Percentiles rank a stretch among this genome's conserved stretches.
These are phyloP conservation scores for Monosporascus sp. DNA, from an alignment of 2,329 filamentous ascomycete genomes.

Conservation along the genomic window DNA sequence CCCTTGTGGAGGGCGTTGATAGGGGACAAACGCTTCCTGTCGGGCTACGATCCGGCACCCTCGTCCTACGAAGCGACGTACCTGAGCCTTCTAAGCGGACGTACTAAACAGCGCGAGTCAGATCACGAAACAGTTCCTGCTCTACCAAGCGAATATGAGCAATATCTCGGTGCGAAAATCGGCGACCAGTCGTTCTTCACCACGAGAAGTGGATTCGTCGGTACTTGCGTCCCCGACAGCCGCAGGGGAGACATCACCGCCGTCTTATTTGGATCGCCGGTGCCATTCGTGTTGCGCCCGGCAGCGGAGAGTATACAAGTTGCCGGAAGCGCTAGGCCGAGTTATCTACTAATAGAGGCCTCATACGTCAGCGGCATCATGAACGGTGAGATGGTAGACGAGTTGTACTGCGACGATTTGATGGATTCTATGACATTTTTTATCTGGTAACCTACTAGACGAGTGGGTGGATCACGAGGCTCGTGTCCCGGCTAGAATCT, in stretches of 20 bases:
- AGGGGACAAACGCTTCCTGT: not conserved
- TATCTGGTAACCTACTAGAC: too few species aligned
- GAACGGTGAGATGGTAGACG: constrained; percentile 7
- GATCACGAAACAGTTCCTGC: too few species aligned
- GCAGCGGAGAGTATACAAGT: not conserved
- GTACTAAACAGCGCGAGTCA: not conserved
- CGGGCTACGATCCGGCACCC: constrained; percentile 3
- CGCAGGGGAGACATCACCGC: constrained; percentile 4
- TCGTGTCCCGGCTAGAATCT: too few species aligned
- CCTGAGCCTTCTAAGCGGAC: not conserved
- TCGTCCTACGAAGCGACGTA: constrained; percentile 5
- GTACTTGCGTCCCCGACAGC: constrained; percentile 3
- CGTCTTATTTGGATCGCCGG: constrained; percentile 4
- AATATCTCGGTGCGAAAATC: not conserved
- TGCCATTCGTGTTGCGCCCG: constrained; percentile 4
- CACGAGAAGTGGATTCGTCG: constrained; percentile 4
- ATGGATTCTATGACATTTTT: not conserved
- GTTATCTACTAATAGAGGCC: not conserved
- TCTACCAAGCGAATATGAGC: not conserved
- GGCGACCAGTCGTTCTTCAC: constrained; percentile 3
- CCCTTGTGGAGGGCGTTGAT: constrained; percentile 1
- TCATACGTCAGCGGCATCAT: constrained; percentile 7
- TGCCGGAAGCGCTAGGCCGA: not conserved
- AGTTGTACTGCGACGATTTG: constrained; percentile 7
- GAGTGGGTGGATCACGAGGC: too few species aligned